These are phyloP conservation scores for Tetrahymena elliotti DNA, from an alignment of 73 alveolate genomes.

Conservation along the genomic window DNA sequence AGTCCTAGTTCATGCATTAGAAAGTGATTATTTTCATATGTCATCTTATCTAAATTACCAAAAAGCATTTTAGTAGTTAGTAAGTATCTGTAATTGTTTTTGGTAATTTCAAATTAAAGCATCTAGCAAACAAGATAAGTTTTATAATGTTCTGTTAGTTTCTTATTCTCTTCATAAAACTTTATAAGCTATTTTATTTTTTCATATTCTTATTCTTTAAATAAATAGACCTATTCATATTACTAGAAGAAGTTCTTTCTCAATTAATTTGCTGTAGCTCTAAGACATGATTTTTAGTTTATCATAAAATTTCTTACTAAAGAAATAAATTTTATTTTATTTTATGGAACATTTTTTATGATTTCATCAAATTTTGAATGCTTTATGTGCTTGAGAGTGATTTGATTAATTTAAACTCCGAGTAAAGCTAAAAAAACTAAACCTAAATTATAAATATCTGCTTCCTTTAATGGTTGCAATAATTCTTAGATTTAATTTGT, in stretches of 20 bases:
- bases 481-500: not conserved
- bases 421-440: not conserved
- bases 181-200: not conserved
- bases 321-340: not conserved
- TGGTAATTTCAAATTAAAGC: not conserved
- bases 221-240: not conserved
- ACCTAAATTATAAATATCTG: not conserved
- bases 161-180: not conserved
- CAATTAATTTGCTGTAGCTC: not conserved
- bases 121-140: not conserved
- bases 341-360: not conserved
- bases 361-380: not conserved
- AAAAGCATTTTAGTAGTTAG: not conserved
- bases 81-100: not conserved
- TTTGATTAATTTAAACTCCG: not conserved
- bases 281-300: not conserved
- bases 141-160: not conserved
- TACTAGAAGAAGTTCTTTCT: not conserved
- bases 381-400: not conserved
- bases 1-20: not conserved
- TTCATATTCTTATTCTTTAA: not conserved
- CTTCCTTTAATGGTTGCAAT: not conserved
- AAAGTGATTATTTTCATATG: not conserved
- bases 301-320: not conserved
- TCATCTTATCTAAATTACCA: not conserved